phyloP scores from a whole-genome alignment of 768 basidiomycete genomes.

The Lactarius sp. region DNA sequence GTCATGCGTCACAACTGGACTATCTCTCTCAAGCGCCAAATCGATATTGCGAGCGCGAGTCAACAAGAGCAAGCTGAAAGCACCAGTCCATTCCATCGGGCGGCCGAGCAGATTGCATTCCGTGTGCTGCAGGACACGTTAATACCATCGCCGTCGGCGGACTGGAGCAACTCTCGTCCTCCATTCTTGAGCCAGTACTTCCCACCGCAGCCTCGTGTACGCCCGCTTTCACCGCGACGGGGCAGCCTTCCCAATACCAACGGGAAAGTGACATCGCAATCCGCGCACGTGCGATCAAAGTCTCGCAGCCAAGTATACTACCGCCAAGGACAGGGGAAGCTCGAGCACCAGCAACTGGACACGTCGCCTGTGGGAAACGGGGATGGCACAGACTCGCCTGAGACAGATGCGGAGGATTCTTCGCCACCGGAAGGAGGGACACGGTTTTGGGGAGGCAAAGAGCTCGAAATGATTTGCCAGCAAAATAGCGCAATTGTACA shows the following conservation, averaged over 20 bases:
- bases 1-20: conserved; percentile 72
- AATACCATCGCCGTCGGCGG: conserved; percentile 38
- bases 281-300: conserved; percentile 53
- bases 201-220: conserved; percentile 25
- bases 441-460: too few species aligned
- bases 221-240: conserved; percentile 30
- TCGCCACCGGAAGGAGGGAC: too few species aligned
- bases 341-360: conserved; percentile 52
- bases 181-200: conserved; percentile 35
- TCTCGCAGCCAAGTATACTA: conserved; percentile 68
- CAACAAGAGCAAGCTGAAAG: conserved; percentile 29
- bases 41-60: conserved; percentile 44
- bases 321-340: conserved; percentile 55
- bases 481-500: conserved; percentile 85
- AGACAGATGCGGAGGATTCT: conserved; percentile 31
- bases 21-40: conserved; percentile 59
- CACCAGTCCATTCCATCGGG: conserved; percentile 47
- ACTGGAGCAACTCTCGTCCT: conserved; percentile 9
- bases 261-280: conserved; percentile 15
- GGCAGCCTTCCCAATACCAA: conserved; percentile 15
- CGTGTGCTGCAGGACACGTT: conserved; percentile 82
- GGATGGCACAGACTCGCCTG: conserved; percentile 20
- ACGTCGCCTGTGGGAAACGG: conserved; percentile 11
- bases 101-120: conserved; percentile 73
- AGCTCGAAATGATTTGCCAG: conserved; percentile 76